These are phyloP conservation scores for Yamadazyma siamensis DNA, from an alignment of 1,139 yeast species.

Conservation along the genomic window DNA sequence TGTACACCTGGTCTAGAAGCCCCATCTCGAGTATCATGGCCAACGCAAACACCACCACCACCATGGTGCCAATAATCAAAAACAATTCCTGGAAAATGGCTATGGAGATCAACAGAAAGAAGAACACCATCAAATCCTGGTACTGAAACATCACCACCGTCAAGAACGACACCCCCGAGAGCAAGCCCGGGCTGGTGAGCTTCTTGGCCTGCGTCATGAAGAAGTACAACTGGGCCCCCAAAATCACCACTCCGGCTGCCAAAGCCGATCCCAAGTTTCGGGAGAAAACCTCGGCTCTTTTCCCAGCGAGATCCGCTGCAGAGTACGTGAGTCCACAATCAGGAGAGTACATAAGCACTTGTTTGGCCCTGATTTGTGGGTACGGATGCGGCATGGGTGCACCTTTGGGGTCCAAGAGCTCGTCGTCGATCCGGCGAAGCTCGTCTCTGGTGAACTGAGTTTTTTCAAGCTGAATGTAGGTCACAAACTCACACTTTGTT, in stretches of 20 bases:
- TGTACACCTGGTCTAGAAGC: slow-evolving; percentile 64
- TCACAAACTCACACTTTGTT: slow-evolving; percentile 67
- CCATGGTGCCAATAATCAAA: slow-evolving; percentile 64
- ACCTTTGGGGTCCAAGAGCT: slow-evolving; percentile 68
- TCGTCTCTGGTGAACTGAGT: slow-evolving; percentile 53
- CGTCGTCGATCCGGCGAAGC: slow-evolving; percentile 64
- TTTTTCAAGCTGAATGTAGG: slow-evolving; percentile 65
- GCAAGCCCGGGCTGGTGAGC: slow-evolving; percentile 76
- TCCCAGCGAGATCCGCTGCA: slow-evolving; percentile 44
- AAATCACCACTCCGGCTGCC: slow-evolving; percentile 44
- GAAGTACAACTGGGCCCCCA: slow-evolving; percentile 29
- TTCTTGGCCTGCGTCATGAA: slow-evolving; percentile 61
- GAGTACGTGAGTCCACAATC: slow-evolving; percentile 71
- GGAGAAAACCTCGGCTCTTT: slow-evolving; percentile 50
- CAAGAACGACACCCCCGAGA: slow-evolving; percentile 36
- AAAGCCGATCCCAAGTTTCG: slow-evolving; percentile 43
- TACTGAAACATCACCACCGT: slow-evolving; percentile 59
- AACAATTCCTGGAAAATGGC: slow-evolving; percentile 50
- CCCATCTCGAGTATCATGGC: slow-evolving; percentile 77
- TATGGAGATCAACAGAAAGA: slow-evolving; percentile 59
- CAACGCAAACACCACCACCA: slow-evolving; percentile 66
- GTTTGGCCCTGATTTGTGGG: slow-evolving; percentile 53
- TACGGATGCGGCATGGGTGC: slow-evolving; percentile 56
- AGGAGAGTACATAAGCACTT: slow-evolving; percentile 74
- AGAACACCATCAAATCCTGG: slow-evolving; percentile 70